Base-by-base conservation (phyloP, 2,329 filamentous ascomycete genomes). In the Aureobasidium uvarum region DNA sequence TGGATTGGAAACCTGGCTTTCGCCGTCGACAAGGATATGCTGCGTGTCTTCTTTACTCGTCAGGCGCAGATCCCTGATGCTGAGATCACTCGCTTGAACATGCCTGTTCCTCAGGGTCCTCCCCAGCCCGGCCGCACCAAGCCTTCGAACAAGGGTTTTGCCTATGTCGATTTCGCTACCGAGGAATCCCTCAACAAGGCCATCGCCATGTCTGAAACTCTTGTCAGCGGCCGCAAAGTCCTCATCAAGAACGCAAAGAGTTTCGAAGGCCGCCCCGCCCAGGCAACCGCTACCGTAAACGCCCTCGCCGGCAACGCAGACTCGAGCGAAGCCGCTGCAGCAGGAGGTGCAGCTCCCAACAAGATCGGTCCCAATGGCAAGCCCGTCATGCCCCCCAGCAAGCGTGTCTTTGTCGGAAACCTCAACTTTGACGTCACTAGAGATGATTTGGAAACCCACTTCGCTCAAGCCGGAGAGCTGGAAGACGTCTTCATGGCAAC, bases 1-100 rank as follows among this genome's bases (percentile, higher is more conserved):
- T 99, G 95, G 95, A 91, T 99, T 71, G 95, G 96, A 72, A 99
- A 99, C 77, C 79, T 99, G 68, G 86, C 90, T n/a, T 99, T 94
- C 81, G 86, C 85, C 54, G 82, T 89, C 46, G 95, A 89, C 51
- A 87, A 89, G 66, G 81, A 85, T 14, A 87, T 92, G 68, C 80
- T 99, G 56, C 87, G 89, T 72, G 85, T 84, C 67, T 98, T 96
- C 84, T 80, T 99, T n/a, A 84, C 89, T 39, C 84, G 87, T 43
- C 86, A 87, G 74, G 87, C 87, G 7, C 72, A 75, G 20, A 81
- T 85, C 66, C 72, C 74, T 13, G 83, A 86, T 64, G 84, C 86
- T 56, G 85, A 87, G 68, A 95, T 99, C 70, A 96, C 92, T 1
- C 85, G 95, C 67, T 81, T 98, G 60, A 89, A 97, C 77, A 81